These are phyloP conservation scores for Nannochloropsis granulata DNA, from an alignment of 108 stramenopile genomes.

Conservation along the genomic window DNA sequence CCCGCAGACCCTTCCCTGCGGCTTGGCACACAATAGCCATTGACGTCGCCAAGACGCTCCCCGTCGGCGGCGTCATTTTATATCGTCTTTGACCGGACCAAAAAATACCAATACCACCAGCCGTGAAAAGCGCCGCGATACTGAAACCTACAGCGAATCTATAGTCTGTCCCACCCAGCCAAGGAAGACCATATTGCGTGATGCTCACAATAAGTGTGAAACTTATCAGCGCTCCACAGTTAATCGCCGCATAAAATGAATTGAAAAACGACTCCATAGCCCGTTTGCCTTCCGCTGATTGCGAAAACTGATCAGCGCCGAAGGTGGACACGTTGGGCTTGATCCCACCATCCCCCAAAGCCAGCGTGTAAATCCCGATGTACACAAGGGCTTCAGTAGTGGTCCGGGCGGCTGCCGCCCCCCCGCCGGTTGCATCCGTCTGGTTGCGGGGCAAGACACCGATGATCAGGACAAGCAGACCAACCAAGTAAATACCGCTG, in stretches of 20 bases:
- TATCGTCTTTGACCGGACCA: neutral
- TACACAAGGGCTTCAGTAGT: neutral
- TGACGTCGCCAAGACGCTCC: slow-evolving; percentile 4
- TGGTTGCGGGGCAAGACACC: neutral
- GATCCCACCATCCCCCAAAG: slow-evolving; percentile 37
- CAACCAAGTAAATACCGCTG: slow-evolving; percentile 6
- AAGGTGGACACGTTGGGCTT: slow-evolving; percentile 40
- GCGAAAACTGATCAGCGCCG: slow-evolving; percentile 38
- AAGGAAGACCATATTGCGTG: slow-evolving; percentile 35
- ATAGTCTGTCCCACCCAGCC: slow-evolving; percentile 34
- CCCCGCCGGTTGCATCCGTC: neutral
- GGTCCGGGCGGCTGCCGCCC: neutral
- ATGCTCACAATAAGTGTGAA: slow-evolving; percentile 38
- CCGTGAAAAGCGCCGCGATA: slow-evolving; percentile 35
- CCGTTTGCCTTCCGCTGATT: slow-evolving; percentile 7
- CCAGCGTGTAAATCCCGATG: slow-evolving; percentile 22
- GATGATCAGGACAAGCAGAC: neutral
- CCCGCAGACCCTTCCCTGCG: neutral
- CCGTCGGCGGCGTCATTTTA: neutral
- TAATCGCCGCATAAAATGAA: slow-evolving; percentile 40
- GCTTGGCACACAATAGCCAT: slow-evolving; percentile 19
- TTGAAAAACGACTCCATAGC: slow-evolving; percentile 32
- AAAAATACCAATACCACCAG: slow-evolving; percentile 24
- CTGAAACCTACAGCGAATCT: slow-evolving; percentile 39
- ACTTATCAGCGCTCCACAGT: slow-evolving; percentile 37